Percentiles rank a stretch among this genome's conserved stretches.
These are phyloP conservation scores for Caryocar brasiliense DNA, from an alignment of 441 rosid genomes.

Conservation along the genomic window DNA sequence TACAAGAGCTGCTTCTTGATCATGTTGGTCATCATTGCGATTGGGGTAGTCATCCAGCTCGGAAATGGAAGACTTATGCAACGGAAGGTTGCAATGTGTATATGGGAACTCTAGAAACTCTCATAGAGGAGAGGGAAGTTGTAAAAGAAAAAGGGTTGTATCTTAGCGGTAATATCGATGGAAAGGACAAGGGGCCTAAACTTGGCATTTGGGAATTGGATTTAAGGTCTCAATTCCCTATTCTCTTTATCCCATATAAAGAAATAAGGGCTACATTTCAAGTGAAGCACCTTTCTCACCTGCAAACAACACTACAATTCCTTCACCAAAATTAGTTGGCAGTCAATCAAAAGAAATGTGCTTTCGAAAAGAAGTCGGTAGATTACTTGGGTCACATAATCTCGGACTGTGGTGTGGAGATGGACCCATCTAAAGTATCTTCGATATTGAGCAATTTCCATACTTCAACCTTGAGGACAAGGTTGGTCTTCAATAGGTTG, in stretches of 20 bases:
- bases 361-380: too few relatives aligned
- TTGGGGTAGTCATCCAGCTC: slow-evolving; percentile 98
- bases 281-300: too few relatives aligned
- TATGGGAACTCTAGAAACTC: slow-evolving; percentile 85
- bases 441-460: too few relatives aligned
- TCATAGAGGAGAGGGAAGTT: slow-evolving; percentile 78
- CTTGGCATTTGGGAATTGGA: slow-evolving; percentile 77
- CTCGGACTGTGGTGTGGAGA: too few relatives aligned
- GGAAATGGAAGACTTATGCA: slow-evolving; percentile 79
- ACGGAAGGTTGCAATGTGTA: slow-evolving; percentile 94
- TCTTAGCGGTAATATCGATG: slow-evolving; percentile 39
- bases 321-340: too few relatives aligned
- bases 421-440: too few relatives aligned
- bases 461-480: too few relatives aligned
- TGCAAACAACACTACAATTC: too few relatives aligned
- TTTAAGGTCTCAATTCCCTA: slow-evolving; percentile 69
- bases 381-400: too few relatives aligned
- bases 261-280: slow-evolving; percentile 52
- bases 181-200: slow-evolving; percentile 44
- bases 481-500: too few relatives aligned
- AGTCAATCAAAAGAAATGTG: too few relatives aligned
- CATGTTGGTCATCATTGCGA: slow-evolving; percentile 91
- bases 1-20: slow-evolving; percentile 82
- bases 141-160: slow-evolving; percentile 55
- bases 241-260: slow-evolving; percentile 53